phyloP scores from a whole-genome alignment of 2,329 filamentous ascomycete genomes.

The Fusarium virguliforme region DNA sequence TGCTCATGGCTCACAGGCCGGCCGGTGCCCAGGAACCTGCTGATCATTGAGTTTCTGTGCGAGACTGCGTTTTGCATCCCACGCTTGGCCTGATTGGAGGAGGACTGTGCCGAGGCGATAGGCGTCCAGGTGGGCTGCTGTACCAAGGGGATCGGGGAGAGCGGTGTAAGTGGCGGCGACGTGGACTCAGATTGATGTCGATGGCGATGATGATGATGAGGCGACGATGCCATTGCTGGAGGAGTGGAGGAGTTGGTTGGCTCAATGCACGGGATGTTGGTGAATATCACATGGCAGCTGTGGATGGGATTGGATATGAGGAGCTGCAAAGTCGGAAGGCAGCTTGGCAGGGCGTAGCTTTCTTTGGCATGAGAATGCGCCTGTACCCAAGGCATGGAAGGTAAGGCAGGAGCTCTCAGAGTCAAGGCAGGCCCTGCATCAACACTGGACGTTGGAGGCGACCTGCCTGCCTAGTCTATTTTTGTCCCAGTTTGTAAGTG shows the following conservation, averaged over 20 bases:
- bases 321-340: slow-evolving; percentile 17
- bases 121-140: slow-evolving; percentile 23
- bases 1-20: slow-evolving; percentile 19
- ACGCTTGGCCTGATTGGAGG: slow-evolving; percentile 13
- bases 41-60: slow-evolving; percentile 26
- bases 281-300: slow-evolving; percentile 8
- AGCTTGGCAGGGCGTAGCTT: slow-evolving; percentile 10
- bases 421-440: background rate
- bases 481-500: slow-evolving; percentile 12
- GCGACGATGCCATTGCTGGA: slow-evolving; percentile 24
- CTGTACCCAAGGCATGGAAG: slow-evolving; percentile 8
- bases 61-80: slow-evolving; percentile 9
- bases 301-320: slow-evolving; percentile 5
- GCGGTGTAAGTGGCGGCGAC: slow-evolving; percentile 37
- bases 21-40: slow-evolving; percentile 24
- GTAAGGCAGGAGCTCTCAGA: background rate
- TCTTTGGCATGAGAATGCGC: slow-evolving; percentile 13
- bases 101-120: slow-evolving; percentile 7
- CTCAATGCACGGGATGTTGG: slow-evolving; percentile 11
- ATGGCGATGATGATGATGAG: slow-evolving; percentile 36
- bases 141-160: slow-evolving; percentile 14
- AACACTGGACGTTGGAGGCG: slow-evolving; percentile 2
- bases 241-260: slow-evolving; percentile 17
- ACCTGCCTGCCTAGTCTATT: slow-evolving; percentile 3
- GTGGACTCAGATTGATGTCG: slow-evolving; percentile 24